A percentile compares a stretch with the other conserved stretches of the same genome.
Conservation (phyloP, 1,139 yeast genomes). For the Debaryomycetaceae sp. region DNA sequence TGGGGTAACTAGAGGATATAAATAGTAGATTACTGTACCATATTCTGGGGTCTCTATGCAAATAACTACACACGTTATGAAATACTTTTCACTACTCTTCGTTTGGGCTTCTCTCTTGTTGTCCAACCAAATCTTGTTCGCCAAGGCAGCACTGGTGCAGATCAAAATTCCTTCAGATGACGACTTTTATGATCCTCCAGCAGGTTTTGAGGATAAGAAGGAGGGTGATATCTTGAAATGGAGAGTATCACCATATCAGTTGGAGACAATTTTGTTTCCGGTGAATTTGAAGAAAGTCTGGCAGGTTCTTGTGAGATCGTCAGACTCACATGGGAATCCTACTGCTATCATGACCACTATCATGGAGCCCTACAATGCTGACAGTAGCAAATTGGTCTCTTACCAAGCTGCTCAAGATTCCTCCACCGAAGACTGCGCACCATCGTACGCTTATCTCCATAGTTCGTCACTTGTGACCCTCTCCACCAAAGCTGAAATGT, state of each 20-base stretch:
- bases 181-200: conserved; percentile 20
- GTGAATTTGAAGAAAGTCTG: conserved; percentile 19
- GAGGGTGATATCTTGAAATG: conserved; percentile 19
- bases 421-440: conserved; percentile 25
- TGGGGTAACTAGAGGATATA: too few relatives aligned
- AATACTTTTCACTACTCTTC: not conserved
- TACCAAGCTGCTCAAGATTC: conserved; percentile 37
- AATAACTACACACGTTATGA: not conserved
- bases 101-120: not conserved
- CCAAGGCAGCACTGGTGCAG: conserved; percentile 1
- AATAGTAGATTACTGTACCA: too few relatives aligned
- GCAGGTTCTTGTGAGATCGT: conserved; percentile 33
- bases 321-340: conserved; percentile 29
- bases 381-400: conserved; percentile 24
- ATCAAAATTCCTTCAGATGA: conserved; percentile 13
- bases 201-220: conserved; percentile 15
- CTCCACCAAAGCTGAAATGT: conserved; percentile 22
- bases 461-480: conserved; percentile 18
- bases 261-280: not conserved
- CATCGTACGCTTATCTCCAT: conserved; percentile 25
- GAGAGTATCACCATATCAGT: conserved; percentile 18
- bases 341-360: conserved; percentile 29
- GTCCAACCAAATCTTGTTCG: not conserved
- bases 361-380: conserved; percentile 28
- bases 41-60: too few relatives aligned